Percentiles rank a stretch among this genome's conserved stretches.
Conservation (phyloP, 2,329 filamentous ascomycete genomes). For the Chaetomium globosum region DNA sequence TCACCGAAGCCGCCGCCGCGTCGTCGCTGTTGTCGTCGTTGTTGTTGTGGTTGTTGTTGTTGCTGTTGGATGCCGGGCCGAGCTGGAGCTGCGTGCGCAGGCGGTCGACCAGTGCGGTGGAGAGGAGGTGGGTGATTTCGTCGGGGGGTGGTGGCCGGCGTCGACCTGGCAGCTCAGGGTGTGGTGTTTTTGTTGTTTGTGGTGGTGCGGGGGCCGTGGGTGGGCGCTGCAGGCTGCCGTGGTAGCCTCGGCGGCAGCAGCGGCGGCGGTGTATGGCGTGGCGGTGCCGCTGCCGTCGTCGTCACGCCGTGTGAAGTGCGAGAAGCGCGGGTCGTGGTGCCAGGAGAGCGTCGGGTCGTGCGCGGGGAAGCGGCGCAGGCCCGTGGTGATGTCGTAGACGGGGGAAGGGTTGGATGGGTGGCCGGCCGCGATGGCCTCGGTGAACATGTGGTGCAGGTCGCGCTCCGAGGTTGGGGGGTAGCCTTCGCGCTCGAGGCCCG, state of each 20-base stretch:
- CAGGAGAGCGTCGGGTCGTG: conserved; percentile 44
- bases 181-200: conserved; percentile 10
- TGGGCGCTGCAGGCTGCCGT: too few relatives aligned
- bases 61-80: conserved; percentile 17
- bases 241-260: too few relatives aligned
- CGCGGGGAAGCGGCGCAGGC: conserved; percentile 45
- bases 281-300: conserved; percentile 20
- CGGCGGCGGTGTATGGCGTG: too few relatives aligned
- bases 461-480: conserved; percentile 54
- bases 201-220: not conserved
- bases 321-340: conserved; percentile 50
- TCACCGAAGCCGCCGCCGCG: conserved; percentile 36
- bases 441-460: conserved; percentile 55
- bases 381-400: conserved; percentile 46
- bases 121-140: conserved; percentile 38
- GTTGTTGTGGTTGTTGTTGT: too few relatives aligned
- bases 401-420: conserved; percentile 35
- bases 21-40: too few relatives aligned
- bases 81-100: conserved; percentile 43
- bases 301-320: conserved; percentile 42
- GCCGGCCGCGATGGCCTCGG: conserved; percentile 53
- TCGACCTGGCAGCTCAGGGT: conserved; percentile 41
- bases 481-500: conserved; percentile 48
- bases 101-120: conserved; percentile 37
- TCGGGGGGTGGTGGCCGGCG: conserved; percentile 31